phyloP scores from a whole-genome alignment of 176 grass and related monocot genomes.

The Aegilops umbellulata region DNA sequence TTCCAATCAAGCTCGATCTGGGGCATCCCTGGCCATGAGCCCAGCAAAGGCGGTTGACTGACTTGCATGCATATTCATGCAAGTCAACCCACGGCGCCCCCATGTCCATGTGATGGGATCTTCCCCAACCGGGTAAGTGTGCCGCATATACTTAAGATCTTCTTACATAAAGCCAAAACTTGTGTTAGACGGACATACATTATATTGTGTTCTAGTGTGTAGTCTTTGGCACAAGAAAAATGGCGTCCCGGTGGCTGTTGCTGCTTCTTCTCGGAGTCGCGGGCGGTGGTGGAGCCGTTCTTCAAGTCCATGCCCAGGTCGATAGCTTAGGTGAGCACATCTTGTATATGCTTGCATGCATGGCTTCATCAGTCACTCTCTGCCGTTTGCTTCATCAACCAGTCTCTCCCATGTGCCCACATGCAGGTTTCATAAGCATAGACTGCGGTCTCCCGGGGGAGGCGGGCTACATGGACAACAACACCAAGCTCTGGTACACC shows the following conservation, averaged over 20 bases:
- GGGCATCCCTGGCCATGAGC: too few relatives aligned
- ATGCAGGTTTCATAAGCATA: constrained; percentile 60
- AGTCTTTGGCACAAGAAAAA: not conserved
- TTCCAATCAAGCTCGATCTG: too few relatives aligned
- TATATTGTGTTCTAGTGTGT: too few relatives aligned
- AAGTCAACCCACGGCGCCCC: too few relatives aligned
- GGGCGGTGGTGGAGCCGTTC: not conserved
- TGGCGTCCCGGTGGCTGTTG: not conserved
- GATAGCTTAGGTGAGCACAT: not conserved
- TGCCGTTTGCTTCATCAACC: too few relatives aligned
- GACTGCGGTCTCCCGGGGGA: constrained; percentile 47
- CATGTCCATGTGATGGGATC: too few relatives aligned
- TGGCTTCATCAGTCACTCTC: not conserved
- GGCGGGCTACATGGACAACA: constrained; percentile 24
- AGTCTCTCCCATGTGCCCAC: not conserved
- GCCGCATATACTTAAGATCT: too few relatives aligned
- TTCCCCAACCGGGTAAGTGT: too few relatives aligned
- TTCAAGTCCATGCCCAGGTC: not conserved
- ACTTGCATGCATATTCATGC: too few relatives aligned
- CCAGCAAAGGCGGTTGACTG: too few relatives aligned
- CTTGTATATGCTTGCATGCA: not conserved
- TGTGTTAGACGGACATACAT: too few relatives aligned
- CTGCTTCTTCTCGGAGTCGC: constrained; percentile 21
- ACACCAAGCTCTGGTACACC: constrained; percentile 6
- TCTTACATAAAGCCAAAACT: too few relatives aligned